These are phyloP conservation scores for Lantana camara DNA, from an alignment of 257 asterid genomes.

Conservation along the genomic window DNA sequence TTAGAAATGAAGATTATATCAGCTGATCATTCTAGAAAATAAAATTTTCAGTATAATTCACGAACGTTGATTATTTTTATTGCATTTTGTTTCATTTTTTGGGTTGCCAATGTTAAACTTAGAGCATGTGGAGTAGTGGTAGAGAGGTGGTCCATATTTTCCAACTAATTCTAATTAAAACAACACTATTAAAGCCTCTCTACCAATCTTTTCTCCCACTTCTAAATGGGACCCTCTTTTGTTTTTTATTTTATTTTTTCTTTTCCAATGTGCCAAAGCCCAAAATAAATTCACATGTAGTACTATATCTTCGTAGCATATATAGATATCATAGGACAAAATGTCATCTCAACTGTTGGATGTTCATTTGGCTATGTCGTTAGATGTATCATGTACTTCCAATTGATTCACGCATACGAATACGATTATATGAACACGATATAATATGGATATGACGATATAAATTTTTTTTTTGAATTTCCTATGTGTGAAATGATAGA, in stretches of 20 bases:
- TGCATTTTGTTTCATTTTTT: no score
- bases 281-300: slow-evolving; percentile 38
- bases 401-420: no score
- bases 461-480: no score
- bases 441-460: no score
- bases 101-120: slow-evolving; percentile 58
- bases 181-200: slow-evolving; percentile 52
- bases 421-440: no score
- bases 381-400: no score
- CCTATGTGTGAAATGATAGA: no score
- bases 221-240: slow-evolving; percentile 56
- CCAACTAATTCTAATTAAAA: slow-evolving; percentile 80
- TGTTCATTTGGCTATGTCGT: slow-evolving; percentile 12
- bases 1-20: no score
- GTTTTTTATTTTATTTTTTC: neutral
- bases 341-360: neutral
- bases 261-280: slow-evolving; percentile 24
- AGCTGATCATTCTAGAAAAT: no score
- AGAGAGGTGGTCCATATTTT: slow-evolving; percentile 85
- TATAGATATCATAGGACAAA: slow-evolving; percentile 7
- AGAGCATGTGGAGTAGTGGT: slow-evolving; percentile 58
- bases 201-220: slow-evolving; percentile 40
- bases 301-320: no score
- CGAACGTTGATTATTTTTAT: no score
- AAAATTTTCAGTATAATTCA: no score